These are phyloP conservation scores for Acanthamoeba culbertsoni DNA, from an alignment of 208 protist species.

Conservation along the genomic window DNA sequence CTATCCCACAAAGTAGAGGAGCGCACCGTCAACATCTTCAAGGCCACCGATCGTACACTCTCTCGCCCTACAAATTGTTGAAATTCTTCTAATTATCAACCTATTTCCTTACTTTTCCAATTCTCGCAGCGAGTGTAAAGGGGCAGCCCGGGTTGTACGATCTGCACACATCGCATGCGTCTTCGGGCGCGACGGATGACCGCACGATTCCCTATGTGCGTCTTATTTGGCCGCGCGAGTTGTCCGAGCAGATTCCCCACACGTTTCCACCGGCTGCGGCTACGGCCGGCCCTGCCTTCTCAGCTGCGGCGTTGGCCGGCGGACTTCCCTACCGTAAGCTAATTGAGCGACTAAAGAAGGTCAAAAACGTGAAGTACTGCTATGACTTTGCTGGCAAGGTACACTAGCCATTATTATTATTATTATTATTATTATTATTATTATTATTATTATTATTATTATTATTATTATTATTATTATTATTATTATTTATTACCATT, in stretches of 20 bases:
- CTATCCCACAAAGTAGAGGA: constrained; percentile 16
- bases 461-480: background rate
- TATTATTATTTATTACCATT: background rate
- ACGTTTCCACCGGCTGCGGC: background rate
- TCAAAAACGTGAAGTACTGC: constrained; percentile 45
- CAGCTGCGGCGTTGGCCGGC: background rate
- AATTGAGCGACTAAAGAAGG: background rate
- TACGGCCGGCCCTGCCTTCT: background rate
- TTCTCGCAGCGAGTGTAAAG: background rate
- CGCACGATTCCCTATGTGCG: constrained; percentile 14
- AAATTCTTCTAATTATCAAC: too few species aligned
- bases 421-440: background rate
- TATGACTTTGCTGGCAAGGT: constrained; percentile 6
- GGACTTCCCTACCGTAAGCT: background rate
- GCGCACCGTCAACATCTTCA: background rate
- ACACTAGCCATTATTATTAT: background rate
- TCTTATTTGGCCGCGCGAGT: background rate
- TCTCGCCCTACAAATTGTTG: too few species aligned
- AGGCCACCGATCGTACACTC: background rate
- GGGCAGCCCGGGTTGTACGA: background rate
- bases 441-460: background rate
- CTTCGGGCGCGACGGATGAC: background rate
- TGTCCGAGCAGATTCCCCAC: background rate
- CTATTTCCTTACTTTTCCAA: too few species aligned
- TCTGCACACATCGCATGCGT: background rate